Base-by-base conservation (phyloP, 148 eudicot genomes). In the Cornus controversa region DNA sequence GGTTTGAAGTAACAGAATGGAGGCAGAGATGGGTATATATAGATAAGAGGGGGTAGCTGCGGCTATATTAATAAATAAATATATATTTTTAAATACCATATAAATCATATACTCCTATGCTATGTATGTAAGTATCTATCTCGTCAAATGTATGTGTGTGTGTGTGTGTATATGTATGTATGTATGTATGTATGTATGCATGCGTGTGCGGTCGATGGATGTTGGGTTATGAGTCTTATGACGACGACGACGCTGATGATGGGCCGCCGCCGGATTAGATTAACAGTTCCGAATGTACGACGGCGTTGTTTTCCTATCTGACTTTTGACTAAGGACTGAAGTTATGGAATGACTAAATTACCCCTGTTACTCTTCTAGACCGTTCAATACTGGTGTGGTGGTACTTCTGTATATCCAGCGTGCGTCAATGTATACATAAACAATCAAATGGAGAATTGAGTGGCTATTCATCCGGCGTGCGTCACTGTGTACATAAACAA, bases 1-100 rank as follows among this genome's bases (percentile, higher is more conserved):
- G 13, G 76, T 67, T 80, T 75, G 77, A 36, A 71, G 73, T 62
- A 18, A 47, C 67, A 69, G 68, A 80, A n/a, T 45, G 74, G 84
- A 69, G 76, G 82, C 74, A 68, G 8, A 36, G 82, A 22, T 9
- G 42, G 37, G 14, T 74, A 74, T 80, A 80, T 66, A 69, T 37
- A 68, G 75, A 5, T n/a, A n/a, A n/a, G n/a, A 2, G 23, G 70
- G 64, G 60, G 2, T 54, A 5, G 45, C 45, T 60, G 64, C 24
- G 64, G 23, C 11, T 60, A 6, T 18, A 18, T n/a, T 0, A 60
- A 54, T 14, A 54, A 2, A 2, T 36, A 36, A 36, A 36, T 36
- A n/a, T n/a, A n/a, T n/a, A n/a, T n/a, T n/a, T n/a, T n/a, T n/a
- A n/a, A n/a, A n/a, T n/a, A n/a, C n/a, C n/a, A n/a, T n/a, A n/a